phyloP scores from a whole-genome alignment of 345 rosid species.

The Leavenworthia alabamica region DNA sequence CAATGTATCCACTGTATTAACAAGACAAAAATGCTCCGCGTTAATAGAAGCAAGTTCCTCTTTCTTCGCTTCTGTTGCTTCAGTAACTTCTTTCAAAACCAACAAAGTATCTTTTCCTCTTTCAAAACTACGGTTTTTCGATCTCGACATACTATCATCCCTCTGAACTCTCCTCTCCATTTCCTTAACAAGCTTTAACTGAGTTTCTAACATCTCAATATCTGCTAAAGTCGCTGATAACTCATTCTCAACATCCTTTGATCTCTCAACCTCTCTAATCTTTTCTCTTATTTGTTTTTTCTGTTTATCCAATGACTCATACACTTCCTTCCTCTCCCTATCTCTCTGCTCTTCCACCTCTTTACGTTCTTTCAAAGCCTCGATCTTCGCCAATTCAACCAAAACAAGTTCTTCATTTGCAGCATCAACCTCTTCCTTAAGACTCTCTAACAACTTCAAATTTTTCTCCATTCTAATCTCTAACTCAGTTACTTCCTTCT shows the following conservation, averaged over 20 bases:
- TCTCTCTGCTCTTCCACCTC: constrained; percentile 48
- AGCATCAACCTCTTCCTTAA: constrained; percentile 60
- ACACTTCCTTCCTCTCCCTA: constrained; percentile 37
- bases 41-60: constrained; percentile 46
- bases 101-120: constrained; percentile 21
- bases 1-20: constrained; percentile 56
- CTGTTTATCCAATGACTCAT: constrained; percentile 25
- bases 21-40: constrained; percentile 54
- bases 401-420: constrained; percentile 73
- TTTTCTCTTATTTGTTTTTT: constrained; percentile 34
- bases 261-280: constrained; percentile 41
- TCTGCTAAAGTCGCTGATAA: constrained; percentile 53
- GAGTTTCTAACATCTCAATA: constrained; percentile 47
- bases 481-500: constrained; percentile 39
- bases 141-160: constrained; percentile 29
- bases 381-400: constrained; percentile 69
- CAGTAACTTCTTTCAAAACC: constrained; percentile 36
- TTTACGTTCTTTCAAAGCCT: constrained; percentile 62
- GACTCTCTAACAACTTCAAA: constrained; percentile 32
- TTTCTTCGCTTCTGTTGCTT: constrained; percentile 59
- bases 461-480: constrained; percentile 26
- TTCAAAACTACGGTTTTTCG: constrained; percentile 20
- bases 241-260: constrained; percentile 47
- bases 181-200: constrained; percentile 44
- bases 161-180: constrained; percentile 39